Conservation (phyloP, 108 stramenopile species). For the Nitzschia sp. region DNA sequence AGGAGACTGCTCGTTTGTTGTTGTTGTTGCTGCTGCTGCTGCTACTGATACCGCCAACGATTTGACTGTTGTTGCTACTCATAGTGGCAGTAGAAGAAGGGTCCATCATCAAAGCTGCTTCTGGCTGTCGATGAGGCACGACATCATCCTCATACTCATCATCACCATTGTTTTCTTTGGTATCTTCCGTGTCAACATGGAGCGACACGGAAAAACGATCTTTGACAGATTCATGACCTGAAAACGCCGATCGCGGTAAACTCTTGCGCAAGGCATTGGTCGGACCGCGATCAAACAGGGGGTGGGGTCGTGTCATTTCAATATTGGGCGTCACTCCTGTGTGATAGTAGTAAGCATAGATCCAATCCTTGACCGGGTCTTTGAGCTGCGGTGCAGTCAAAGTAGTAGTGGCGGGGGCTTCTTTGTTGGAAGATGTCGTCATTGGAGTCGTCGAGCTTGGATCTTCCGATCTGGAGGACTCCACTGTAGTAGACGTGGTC, state of each 20-base stretch:
- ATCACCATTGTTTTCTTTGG: background rate
- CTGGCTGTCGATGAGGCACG: background rate
- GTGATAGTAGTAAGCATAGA: conserved; percentile 40
- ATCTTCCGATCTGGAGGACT: background rate
- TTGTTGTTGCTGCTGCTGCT: background rate
- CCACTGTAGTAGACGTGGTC: too few species aligned
- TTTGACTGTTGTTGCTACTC: too few species aligned
- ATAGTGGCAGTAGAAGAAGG: too few species aligned
- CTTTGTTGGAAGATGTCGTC: background rate
- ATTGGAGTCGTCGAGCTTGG: background rate
- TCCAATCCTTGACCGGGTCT: conserved; percentile 24
- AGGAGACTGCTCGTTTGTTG: background rate
- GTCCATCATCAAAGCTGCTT: background rate
- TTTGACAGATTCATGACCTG: background rate
- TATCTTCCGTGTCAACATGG: background rate
- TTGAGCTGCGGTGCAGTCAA: conserved; percentile 6
- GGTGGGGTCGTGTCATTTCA: conserved; percentile 10
- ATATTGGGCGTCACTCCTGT: conserved; percentile 29
- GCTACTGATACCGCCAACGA: background rate
- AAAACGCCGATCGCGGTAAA: background rate
- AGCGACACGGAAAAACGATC: background rate
- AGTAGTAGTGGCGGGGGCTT: background rate
- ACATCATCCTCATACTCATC: background rate
- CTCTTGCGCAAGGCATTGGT: conserved; percentile 1
- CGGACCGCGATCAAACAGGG: conserved; percentile 4